Evolutionary conservation across 2,329 filamentous ascomycete species (phyloP).

Genomic region (Remersonia thermophila): DNA sequence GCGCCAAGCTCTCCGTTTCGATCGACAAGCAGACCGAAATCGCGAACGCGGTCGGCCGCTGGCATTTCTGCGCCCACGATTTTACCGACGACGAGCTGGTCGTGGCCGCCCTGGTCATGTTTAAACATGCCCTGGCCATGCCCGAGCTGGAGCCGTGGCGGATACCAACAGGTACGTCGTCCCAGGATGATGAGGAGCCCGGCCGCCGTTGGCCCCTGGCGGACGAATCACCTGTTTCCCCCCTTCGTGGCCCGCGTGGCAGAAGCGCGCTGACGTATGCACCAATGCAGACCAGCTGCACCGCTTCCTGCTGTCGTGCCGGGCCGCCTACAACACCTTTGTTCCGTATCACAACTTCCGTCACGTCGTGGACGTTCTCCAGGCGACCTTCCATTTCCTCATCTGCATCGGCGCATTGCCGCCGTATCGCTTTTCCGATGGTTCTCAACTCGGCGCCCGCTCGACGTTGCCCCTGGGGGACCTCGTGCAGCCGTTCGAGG

Average conservation of each 20-base stretch:
- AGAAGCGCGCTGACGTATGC: constrained; percentile 25
- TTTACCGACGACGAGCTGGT: constrained; percentile 85
- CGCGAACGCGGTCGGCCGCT: constrained; percentile 57
- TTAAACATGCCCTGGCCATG: constrained; percentile 74
- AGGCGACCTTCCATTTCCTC: constrained; percentile 85
- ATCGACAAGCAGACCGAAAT: constrained; percentile 54
- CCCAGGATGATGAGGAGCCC: not conserved
- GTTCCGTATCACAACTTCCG: constrained; percentile 98
- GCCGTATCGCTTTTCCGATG: constrained; percentile 40
- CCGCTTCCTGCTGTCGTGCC: constrained; percentile 75
- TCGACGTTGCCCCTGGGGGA: constrained; percentile 55
- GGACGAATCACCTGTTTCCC: constrained; percentile 1
- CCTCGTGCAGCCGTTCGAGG: constrained; percentile 76
- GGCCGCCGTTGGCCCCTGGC: not conserved
- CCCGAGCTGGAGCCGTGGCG: constrained; percentile 72
- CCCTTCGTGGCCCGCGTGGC: not conserved
- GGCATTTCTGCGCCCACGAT: constrained; percentile 83
- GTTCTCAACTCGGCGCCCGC: constrained; percentile 12
- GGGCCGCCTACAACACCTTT: constrained; percentile 90
- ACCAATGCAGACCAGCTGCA: constrained; percentile 56
- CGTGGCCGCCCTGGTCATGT: constrained; percentile 73
- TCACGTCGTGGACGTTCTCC: constrained; percentile 90
- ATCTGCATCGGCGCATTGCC: constrained; percentile 66
- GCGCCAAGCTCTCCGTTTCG: constrained; percentile 56
- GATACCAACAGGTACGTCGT: constrained; percentile 53